These are phyloP conservation scores for Candida albicans DNA, from an alignment of 1,139 yeast genomes.

Conservation along the genomic window DNA sequence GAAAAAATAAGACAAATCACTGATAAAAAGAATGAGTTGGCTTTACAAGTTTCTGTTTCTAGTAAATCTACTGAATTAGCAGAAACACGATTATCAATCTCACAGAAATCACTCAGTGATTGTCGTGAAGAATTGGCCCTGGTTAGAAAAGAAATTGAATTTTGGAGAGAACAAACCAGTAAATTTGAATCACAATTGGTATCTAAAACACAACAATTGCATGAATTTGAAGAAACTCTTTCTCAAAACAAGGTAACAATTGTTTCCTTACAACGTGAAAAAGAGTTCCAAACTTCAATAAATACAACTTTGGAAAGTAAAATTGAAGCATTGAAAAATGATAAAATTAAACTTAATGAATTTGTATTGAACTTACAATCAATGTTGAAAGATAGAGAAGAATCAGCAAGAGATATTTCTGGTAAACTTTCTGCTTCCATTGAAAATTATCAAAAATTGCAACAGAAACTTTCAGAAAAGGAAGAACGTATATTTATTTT, in stretches of 20 bases:
- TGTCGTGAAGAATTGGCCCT: conserved; percentile 50
- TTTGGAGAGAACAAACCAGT: conserved; percentile 54
- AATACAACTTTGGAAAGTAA: conserved; percentile 58
- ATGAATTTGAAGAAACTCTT: conserved; percentile 54
- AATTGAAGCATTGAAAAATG: conserved; percentile 52
- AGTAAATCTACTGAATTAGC: conserved; percentile 36
- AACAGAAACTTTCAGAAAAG: conserved; percentile 51
- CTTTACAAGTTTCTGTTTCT: conserved; percentile 29
- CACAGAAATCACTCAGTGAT: conserved; percentile 39
- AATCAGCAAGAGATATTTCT: conserved; percentile 50
- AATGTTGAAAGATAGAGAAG: conserved; percentile 62
- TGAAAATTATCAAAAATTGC: conserved; percentile 52
- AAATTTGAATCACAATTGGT: conserved; percentile 57
- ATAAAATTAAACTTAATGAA: conserved; percentile 59
- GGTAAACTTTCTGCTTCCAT: conserved; percentile 51
- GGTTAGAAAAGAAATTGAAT: conserved; percentile 41
- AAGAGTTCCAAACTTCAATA: conserved; percentile 46
- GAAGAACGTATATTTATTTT: conserved; percentile 49
- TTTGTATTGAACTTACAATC: conserved; percentile 63
- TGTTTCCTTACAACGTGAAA: conserved; percentile 56
- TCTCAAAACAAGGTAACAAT: conserved; percentile 47
- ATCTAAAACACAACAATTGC: conserved; percentile 57
- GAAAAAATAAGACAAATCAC: conserved; percentile 27
- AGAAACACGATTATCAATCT: conserved; percentile 32
- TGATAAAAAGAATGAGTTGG: conserved; percentile 32